phyloP scores from a whole-genome alignment of 768 basidiomycete genomes.

The Boletus pseudopeckii region DNA sequence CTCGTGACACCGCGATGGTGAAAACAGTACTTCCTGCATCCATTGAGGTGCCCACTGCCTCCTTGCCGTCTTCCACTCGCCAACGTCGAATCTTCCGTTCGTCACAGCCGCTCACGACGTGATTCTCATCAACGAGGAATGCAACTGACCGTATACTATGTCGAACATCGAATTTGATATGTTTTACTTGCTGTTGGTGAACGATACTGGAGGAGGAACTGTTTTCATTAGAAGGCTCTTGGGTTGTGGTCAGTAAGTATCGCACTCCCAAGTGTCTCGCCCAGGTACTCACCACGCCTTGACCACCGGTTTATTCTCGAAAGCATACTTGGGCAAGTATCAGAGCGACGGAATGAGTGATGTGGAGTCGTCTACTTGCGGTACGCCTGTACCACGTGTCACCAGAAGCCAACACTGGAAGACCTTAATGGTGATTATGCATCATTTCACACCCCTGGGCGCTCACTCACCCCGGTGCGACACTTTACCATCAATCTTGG shows the following conservation, averaged over 20 bases:
- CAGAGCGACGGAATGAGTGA: not conserved
- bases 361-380: not conserved
- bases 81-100: conserved; percentile 1
- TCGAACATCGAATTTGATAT: not conserved
- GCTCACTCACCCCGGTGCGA: too few species aligned
- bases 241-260: not conserved
- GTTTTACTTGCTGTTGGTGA: not conserved
- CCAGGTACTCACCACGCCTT: not conserved
- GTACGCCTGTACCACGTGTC: too few species aligned
- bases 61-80: not conserved
- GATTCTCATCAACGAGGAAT: not conserved
- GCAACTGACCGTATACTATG: not conserved
- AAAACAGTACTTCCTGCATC: not conserved
- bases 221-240: not conserved
- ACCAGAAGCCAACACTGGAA: too few species aligned
- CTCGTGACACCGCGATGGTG: not conserved
- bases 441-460: too few species aligned
- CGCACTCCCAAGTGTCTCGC: not conserved
- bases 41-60: not conserved
- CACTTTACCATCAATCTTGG: too few species aligned
- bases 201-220: not conserved
- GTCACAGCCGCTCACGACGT: not conserved
- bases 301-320: not conserved
- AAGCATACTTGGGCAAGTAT: too few species aligned
- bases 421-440: too few species aligned